Base-by-base conservation (phyloP, 371 early-diverging fungal species). In the Syncephalastrum sp. region DNA sequence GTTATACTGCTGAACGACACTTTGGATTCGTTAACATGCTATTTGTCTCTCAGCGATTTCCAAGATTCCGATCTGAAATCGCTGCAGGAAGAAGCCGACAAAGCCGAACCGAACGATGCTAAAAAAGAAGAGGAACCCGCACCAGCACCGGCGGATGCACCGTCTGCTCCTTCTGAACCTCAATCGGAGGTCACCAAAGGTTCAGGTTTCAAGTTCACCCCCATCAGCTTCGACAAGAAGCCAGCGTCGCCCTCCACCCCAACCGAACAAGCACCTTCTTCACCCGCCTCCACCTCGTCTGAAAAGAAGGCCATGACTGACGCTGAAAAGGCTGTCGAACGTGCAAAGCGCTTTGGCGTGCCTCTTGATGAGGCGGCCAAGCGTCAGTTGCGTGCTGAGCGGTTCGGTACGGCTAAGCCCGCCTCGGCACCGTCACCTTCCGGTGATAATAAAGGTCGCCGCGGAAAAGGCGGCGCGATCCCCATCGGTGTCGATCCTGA, bases 331-430 rank as follows among this genome's bases (percentile, higher is more conserved):
- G 68, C 67, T 38, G 42, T 79, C 15, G 82, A 83, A 48, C 68
- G 85, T 27, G 82, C 83, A 42, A 83, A 80, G 47, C 74, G 83
- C 45, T 85, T 85, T 60, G 81, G 81, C 24, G 74, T 81, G 14
- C 69, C 67, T 45, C 50, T 77, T 17, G 66, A 68, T 45, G 79
- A 79, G 45, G 54, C 58, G 8, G 67, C 68, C 8, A 76, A 70
- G 56, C 63, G 69, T 17, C 69, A 74, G n/a, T 54, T 75, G 50
- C 73, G 79, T 54, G 77, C 78, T 14, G 63, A 73, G 25, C 58
- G 72, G 54, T 77, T 77, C 56, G 74, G 74, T n/a, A 33, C 60
- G 5, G 33, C 21, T 5, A 25, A 42, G 42, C 41, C 50, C 25
- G 21, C 60, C 42, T 45, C 53, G 13, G 56, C 42, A 38, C 15